Percentiles rank a stretch among this genome's conserved stretches.
Evolutionary conservation across 805 yeast genomes (phyloP).

Genomic region (Starmerella lactis-condensi): DNA sequence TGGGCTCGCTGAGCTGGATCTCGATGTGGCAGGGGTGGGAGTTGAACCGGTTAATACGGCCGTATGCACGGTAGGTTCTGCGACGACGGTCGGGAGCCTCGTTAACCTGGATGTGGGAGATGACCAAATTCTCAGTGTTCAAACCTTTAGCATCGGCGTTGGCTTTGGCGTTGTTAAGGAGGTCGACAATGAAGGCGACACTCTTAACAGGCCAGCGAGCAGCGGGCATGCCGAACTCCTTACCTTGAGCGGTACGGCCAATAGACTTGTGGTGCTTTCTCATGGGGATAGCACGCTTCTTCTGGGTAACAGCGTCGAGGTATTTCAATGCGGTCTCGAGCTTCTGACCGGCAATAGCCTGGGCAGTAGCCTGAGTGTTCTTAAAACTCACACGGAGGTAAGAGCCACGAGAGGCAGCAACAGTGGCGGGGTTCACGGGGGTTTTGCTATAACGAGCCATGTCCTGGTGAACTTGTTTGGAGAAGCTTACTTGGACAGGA

Average conservation of each 20-base stretch:
- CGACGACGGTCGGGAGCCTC: constrained; percentile 99
- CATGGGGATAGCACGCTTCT: constrained; percentile 99
- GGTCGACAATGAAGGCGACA: constrained; percentile 84
- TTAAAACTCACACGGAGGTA: constrained; percentile 98
- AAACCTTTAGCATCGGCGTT: constrained; percentile 99
- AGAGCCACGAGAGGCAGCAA: constrained; percentile 98
- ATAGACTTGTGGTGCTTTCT: constrained; percentile 91
- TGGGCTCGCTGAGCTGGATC: constrained; percentile 87
- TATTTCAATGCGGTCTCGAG: constrained; percentile 87
- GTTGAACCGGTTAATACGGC: constrained; percentile 99
- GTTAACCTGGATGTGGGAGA: constrained; percentile 98
- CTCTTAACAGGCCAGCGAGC: constrained; percentile 99
- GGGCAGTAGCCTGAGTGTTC: constrained; percentile 99
- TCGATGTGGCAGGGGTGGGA: constrained; percentile 98
- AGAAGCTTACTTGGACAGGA: too few species aligned
- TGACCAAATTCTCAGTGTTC: constrained; percentile 81
- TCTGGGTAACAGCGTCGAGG: constrained; percentile 90
- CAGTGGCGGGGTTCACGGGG: constrained; percentile 98
- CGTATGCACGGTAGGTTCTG: constrained; percentile 99
- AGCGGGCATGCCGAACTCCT: constrained; percentile 98
- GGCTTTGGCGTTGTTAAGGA: constrained; percentile 93
- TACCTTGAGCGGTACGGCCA: constrained; percentile 99
- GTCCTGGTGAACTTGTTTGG: too few species aligned
- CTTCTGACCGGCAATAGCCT: constrained; percentile 97
- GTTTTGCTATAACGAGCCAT: constrained; percentile 99